Conservation (phyloP, 352 stramenopile genomes). For the Pythium oligandrum region DNA sequence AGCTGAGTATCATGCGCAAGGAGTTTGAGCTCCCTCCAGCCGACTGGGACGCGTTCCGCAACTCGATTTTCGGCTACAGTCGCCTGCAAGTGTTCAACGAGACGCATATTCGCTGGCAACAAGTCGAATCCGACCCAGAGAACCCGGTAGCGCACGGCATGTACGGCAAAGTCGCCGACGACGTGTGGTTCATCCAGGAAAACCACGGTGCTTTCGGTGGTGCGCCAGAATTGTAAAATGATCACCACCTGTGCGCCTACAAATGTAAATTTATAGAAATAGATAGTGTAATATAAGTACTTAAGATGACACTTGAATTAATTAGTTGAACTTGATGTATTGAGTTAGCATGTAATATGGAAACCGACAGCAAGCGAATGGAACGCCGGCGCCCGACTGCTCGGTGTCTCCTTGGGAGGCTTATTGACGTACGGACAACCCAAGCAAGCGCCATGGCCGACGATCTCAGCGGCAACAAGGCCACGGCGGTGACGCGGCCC, state of each 20-base stretch:
- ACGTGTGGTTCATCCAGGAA: slow-evolving; percentile 89
- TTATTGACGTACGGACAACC: too few relatives aligned
- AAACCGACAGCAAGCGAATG: too few relatives aligned
- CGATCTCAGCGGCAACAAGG: slow-evolving; percentile 4
- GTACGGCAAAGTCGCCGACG: slow-evolving; percentile 81
- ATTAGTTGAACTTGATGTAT: too few relatives aligned
- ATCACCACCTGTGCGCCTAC: too few relatives aligned
- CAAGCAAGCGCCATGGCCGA: too few relatives aligned
- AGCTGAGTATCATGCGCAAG: slow-evolving; percentile 77
- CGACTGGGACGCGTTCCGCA: slow-evolving; percentile 81
- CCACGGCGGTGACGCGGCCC: slow-evolving; percentile 14
- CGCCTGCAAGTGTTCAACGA: slow-evolving; percentile 80
- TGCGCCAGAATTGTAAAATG: too few relatives aligned
- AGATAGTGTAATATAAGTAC: background rate
- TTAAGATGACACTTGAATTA: too few relatives aligned
- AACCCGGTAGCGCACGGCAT: slow-evolving; percentile 67
- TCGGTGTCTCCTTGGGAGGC: too few relatives aligned
- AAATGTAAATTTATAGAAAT: too few relatives aligned
- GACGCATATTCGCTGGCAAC: slow-evolving; percentile 87
- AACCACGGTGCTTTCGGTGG: slow-evolving; percentile 81
- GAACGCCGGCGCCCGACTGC: too few relatives aligned
- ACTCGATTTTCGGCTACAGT: slow-evolving; percentile 86
- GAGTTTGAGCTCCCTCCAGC: slow-evolving; percentile 54
- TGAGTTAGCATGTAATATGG: too few relatives aligned
- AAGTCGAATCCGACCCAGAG: slow-evolving; percentile 76